phyloP scores from a whole-genome alignment of 345 rosid genomes.

The Corchorus capsularis region DNA sequence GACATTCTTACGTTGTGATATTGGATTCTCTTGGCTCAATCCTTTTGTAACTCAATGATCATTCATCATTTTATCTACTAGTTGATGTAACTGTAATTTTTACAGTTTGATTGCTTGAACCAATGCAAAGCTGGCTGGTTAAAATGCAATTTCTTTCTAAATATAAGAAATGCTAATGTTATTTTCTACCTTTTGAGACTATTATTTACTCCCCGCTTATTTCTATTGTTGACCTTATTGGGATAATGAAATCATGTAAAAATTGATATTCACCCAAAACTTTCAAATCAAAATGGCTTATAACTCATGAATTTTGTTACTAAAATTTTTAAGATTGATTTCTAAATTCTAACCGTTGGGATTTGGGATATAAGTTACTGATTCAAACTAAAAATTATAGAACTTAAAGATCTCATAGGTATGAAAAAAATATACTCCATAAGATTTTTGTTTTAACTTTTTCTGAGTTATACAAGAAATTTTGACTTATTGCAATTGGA shows the following conservation, averaged over 20 bases:
- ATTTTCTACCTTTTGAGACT: background rate
- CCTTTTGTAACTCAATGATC: background rate
- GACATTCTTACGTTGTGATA: conserved; percentile 14
- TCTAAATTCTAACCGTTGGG: no score
- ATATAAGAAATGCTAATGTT: background rate
- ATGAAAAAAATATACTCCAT: no score
- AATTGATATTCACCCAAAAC: background rate
- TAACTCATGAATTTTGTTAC: no score
- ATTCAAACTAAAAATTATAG: no score
- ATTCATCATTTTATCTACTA: background rate
- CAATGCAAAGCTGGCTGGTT: background rate
- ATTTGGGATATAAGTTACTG: no score
- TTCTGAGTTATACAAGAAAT: no score
- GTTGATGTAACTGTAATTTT: background rate
- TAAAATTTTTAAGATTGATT: no score
- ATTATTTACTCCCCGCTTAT: background rate
- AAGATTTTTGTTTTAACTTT: no score
- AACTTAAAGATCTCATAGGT: no score
- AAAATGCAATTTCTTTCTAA: background rate
- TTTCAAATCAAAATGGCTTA: no score
- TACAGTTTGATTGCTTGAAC: background rate
- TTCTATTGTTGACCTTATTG: background rate
- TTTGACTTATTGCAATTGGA: no score
- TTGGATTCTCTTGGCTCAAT: conserved; percentile 10
- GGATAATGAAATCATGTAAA: no score